Evolutionary conservation across 1,284 basidiomycete species (phyloP).

Genomic region (Mycena sp.): DNA sequence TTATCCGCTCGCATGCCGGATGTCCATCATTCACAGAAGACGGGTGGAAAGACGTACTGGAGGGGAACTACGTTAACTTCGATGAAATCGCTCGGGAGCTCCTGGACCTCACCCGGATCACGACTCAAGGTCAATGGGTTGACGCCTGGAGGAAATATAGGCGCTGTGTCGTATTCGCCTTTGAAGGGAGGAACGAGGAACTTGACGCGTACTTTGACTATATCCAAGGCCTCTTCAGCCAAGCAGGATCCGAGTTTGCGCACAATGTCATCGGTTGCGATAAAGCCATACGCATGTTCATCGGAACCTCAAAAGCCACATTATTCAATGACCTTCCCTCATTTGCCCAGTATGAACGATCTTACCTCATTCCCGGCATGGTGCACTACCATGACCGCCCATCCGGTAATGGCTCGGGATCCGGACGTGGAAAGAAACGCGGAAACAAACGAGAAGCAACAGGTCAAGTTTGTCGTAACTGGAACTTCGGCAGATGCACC

Average conservation of each 20-base stretch:
- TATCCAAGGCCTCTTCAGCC: conserved; percentile 3
- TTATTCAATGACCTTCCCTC: not conserved
- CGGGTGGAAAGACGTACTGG: conserved; percentile 1
- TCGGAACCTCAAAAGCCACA: not conserved
- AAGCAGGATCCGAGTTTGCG: not conserved
- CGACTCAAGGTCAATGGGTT: not conserved
- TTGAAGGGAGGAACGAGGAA: not conserved
- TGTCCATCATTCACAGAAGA: not conserved
- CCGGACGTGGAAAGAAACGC: no score
- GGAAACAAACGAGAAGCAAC: not conserved
- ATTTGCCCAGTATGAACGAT: not conserved
- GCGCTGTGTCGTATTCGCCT: not conserved
- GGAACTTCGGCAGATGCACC: not conserved
- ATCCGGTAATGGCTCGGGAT: no score
- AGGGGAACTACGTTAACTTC: conserved; percentile 1
- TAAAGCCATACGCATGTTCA: not conserved
- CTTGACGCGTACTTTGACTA: not conserved
- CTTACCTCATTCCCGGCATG: conserved; percentile 1
- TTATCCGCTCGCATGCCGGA: not conserved
- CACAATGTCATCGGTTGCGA: conserved; percentile 3
- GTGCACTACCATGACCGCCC: not conserved
- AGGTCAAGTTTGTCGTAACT: conserved; percentile 4
- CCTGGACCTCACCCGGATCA: not conserved
- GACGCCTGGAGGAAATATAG: not conserved
- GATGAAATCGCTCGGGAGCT: not conserved